These are phyloP conservation scores for Fusarium phyllophilum DNA, from an alignment of 2,329 filamentous ascomycete species.

Conservation along the genomic window DNA sequence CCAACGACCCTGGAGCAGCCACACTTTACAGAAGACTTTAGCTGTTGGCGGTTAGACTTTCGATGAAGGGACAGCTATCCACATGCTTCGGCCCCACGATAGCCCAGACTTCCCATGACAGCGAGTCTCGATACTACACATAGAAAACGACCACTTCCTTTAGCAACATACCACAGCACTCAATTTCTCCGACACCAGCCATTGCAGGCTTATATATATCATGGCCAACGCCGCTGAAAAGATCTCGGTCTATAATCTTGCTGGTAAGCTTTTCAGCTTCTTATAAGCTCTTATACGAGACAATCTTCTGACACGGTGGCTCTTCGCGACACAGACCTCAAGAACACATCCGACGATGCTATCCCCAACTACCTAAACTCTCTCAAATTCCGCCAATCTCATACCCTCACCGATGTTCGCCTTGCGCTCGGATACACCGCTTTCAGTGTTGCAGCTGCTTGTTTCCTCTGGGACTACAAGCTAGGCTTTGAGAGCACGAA, in stretches of 20 bases:
- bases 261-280: conserved; percentile 57
- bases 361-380: conserved; percentile 93
- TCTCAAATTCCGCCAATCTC: conserved; percentile 84
- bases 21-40: conserved; percentile 4
- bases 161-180: conserved; percentile 8
- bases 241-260: conserved; percentile 74
- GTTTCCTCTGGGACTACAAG: conserved; percentile 92
- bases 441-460: conserved; percentile 81
- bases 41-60: conserved; percentile 7
- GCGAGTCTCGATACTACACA: conserved; percentile 11
- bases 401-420: conserved; percentile 83
- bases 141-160: conserved; percentile 18
- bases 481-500: conserved; percentile 90
- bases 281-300: not conserved
- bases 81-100: conserved; percentile 33
- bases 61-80: conserved; percentile 39
- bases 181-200: not conserved
- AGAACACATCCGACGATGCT: conserved; percentile 95
- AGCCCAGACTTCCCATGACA: conserved; percentile 14
- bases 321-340: conserved; percentile 74
- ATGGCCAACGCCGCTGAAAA: conserved; percentile 58
- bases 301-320: conserved; percentile 44
- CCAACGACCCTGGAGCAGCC: conserved; percentile 19
- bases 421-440: conserved; percentile 85
- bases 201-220: conserved; percentile 5